phyloP scores from a whole-genome alignment of 2,329 filamentous ascomycete genomes.

The Nigrograna mackinnonii region DNA sequence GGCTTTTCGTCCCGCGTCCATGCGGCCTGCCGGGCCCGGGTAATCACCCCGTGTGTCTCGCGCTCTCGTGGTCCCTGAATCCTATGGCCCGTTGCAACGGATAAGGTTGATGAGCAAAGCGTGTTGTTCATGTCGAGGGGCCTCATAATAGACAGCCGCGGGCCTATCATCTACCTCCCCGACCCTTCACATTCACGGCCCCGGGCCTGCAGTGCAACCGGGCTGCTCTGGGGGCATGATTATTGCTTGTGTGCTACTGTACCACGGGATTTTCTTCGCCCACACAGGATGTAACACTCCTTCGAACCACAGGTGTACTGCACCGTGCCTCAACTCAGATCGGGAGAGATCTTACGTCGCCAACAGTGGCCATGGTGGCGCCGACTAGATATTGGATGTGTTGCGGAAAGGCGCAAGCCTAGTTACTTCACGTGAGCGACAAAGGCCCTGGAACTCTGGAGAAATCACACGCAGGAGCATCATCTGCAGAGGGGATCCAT shows the following conservation, averaged over 20 bases:
- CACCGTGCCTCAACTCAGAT: constrained; percentile 4
- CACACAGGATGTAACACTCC: constrained; percentile 26
- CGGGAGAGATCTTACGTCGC: constrained; percentile 9
- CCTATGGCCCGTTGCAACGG: constrained; percentile 33
- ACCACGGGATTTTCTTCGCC: constrained; percentile 18
- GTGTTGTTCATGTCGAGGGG: constrained; percentile 27
- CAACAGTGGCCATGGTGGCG: no score
- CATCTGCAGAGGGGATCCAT: no score
- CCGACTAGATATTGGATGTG: no score
- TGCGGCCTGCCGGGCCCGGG: constrained; percentile 16
- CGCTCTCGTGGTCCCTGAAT: constrained; percentile 29
- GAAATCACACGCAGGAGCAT: no score
- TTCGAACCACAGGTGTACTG: constrained; percentile 3
- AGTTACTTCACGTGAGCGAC: no score
- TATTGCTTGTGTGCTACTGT: constrained; percentile 31
- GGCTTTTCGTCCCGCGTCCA: constrained; percentile 25
- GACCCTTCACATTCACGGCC: constrained; percentile 2
- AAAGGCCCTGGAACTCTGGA: no score
- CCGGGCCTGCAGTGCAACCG: constrained; percentile 24
- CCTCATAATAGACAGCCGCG: constrained; percentile 14
- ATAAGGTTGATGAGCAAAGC: constrained; percentile 36
- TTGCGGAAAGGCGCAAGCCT: no score
- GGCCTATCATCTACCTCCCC: constrained; percentile 14
- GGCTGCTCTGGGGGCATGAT: constrained; percentile 17
- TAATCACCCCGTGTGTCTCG: constrained; percentile 17